phyloP scores from a whole-genome alignment of 2,329 filamentous ascomycete species.

The Tolypocladium inflatum region DNA sequence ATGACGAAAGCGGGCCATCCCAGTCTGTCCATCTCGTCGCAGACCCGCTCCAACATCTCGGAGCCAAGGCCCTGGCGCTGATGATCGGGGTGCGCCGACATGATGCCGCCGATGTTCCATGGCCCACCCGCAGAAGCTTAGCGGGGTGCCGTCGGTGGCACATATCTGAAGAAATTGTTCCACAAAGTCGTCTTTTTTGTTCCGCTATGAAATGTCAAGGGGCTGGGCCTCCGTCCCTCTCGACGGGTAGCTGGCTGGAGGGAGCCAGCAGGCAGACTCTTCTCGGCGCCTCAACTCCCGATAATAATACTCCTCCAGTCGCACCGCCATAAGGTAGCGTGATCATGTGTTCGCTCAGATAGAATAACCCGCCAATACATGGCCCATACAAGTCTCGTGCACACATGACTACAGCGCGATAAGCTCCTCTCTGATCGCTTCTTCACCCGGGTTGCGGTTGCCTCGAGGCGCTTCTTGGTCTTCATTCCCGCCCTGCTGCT shows the following conservation, averaged over 20 bases:
- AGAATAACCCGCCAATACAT: not conserved
- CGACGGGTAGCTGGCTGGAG: not conserved
- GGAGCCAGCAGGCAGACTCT: not conserved
- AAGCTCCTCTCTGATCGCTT: slow-evolving; percentile 11
- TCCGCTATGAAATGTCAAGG: not conserved
- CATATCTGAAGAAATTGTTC: no score
- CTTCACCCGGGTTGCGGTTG: slow-evolving; percentile 7
- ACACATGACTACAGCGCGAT: slow-evolving; percentile 6
- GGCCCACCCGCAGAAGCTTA: no score
- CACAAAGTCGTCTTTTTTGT: not conserved
- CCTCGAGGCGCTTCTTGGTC: slow-evolving; percentile 5
- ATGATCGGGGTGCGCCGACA: no score
- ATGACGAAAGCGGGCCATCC: no score
- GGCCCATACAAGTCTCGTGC: not conserved
- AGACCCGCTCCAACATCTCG: no score
- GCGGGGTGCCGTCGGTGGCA: no score
- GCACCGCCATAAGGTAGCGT: not conserved
- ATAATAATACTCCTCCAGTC: not conserved
- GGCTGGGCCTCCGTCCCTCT: not conserved
- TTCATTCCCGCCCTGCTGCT: slow-evolving; percentile 1
- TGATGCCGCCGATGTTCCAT: no score
- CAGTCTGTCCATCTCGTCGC: no score
- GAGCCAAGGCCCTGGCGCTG: no score
- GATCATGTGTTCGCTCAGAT: not conserved
- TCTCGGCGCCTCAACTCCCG: not conserved